These are phyloP conservation scores for Acanthamoeba castellanii DNA, from an alignment of 208 protist genomes.

Conservation along the genomic window DNA sequence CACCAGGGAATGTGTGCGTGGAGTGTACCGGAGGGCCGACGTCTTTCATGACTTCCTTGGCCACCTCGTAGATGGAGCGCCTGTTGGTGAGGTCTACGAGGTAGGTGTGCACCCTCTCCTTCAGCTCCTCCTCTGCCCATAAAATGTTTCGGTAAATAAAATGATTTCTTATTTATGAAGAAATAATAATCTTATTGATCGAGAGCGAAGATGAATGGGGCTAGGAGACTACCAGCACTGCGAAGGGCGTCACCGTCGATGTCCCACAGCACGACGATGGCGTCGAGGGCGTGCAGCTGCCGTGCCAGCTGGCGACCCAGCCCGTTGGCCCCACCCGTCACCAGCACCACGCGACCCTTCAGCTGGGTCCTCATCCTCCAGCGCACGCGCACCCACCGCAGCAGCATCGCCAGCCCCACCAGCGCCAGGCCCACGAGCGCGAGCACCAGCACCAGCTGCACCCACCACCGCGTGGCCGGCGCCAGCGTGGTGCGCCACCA, in stretches of 20 bases:
- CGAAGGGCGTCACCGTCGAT: conserved; percentile 10
- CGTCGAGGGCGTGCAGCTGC: background rate
- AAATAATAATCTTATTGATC: too few species aligned
- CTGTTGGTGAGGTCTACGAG: conserved; percentile 23
- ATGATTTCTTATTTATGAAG: too few species aligned
- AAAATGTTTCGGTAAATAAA: background rate
- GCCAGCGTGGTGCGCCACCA: background rate
- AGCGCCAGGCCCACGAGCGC: background rate
- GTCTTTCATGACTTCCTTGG: background rate
- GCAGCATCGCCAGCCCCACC: background rate
- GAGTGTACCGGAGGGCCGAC: background rate
- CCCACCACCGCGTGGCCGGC: background rate
- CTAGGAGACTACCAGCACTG: background rate
- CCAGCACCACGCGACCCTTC: background rate
- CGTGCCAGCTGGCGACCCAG: background rate
- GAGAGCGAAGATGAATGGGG: too few species aligned
- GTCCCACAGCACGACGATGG: conserved; percentile 31
- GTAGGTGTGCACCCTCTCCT: conserved; percentile 36
- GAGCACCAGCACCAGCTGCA: background rate
- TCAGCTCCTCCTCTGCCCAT: background rate
- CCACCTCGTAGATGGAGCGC: background rate
- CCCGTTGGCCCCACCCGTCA: conserved; percentile 49
- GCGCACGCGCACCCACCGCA: background rate
- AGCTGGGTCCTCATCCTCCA: background rate
- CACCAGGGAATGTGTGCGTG: background rate